These are phyloP conservation scores for Ophiostoma novo-ulmi DNA, from an alignment of 2,329 filamentous ascomycete species.

Conservation along the genomic window DNA sequence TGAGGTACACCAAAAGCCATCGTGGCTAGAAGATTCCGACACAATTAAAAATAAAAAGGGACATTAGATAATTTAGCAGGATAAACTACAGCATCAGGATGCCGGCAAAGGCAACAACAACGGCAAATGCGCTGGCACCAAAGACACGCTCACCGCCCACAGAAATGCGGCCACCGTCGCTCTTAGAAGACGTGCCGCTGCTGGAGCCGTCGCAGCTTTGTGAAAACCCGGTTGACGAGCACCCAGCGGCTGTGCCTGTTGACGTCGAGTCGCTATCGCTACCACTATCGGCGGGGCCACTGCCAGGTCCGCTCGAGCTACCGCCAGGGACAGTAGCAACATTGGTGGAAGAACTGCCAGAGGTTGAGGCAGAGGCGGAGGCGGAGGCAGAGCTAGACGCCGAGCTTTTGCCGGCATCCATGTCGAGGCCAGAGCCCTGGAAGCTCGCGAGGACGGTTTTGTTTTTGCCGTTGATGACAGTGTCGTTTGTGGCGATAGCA, in stretches of 20 bases:
- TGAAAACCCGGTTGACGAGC: slow-evolving; percentile 39
- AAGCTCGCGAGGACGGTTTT: slow-evolving; percentile 73
- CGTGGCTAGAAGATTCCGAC: neutral
- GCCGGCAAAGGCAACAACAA: slow-evolving; percentile 27
- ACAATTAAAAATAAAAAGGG: neutral
- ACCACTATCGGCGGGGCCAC: slow-evolving; percentile 24
- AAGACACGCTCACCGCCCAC: slow-evolving; percentile 30
- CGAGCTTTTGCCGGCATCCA: slow-evolving; percentile 43
- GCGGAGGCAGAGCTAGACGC: slow-evolving; percentile 19
- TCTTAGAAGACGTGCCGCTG: slow-evolving; percentile 33
- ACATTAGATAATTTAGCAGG: neutral
- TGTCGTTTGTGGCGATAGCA: slow-evolving; percentile 63
- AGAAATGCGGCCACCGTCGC: slow-evolving; percentile 29
- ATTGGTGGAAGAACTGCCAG: slow-evolving; percentile 22
- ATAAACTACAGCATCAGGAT: slow-evolving; percentile 28
- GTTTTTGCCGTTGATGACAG: slow-evolving; percentile 70
- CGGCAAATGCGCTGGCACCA: slow-evolving; percentile 37
- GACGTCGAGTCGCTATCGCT: slow-evolving; percentile 24
- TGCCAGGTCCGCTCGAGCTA: slow-evolving; percentile 30
- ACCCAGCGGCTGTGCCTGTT: slow-evolving; percentile 35
- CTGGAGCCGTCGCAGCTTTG: slow-evolving; percentile 36
- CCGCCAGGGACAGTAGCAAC: slow-evolving; percentile 33
- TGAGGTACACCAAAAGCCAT: neutral
- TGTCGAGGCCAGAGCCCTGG: slow-evolving; percentile 73
- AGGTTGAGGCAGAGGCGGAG: slow-evolving; percentile 18